Base-by-base conservation (phyloP, 2,329 filamentous ascomycete species). In the Lachnum nothofagi region DNA sequence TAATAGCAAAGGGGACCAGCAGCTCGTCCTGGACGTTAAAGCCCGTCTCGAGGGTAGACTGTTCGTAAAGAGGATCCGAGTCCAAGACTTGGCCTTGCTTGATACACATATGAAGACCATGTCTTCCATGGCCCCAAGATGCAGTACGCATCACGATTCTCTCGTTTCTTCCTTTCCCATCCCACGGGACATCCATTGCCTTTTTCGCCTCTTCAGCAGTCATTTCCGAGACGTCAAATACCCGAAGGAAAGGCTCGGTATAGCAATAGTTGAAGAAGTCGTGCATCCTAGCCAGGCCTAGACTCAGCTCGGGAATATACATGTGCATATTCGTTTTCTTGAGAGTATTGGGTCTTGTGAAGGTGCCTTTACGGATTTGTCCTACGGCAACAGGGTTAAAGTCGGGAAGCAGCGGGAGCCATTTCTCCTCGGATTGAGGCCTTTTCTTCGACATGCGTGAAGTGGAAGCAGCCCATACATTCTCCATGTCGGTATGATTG, bases 191-290 rank as follows among this genome's bases (percentile, higher is more conserved):
- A n/a, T 43, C 16, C 16, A 39, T 4, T 6, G 41, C n/a, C 3
- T 29, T 23, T 33, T 38, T 20, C 29, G 8, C n/a, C 14, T 23
- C 7, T 2, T 43, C 19, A 8, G 33, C 24, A 4, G 41, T 20
- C 5, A 38, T 8, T 10, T 20, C 44, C 5, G 6, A 3, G 9
- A 24, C 37, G 16, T 42, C 38, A 23, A 49, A 49, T 14, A 51
- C 49, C 8, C 49, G 41, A 2, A 56, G 48, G 42, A 56, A 57
- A 5, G 56, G 56, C 20, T 56, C 52, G 4, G 44, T 29, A 1
- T 48, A 10, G 31, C 23, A 33, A 14, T 31, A 8, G 10, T 25
- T 5, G 10, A 51, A 4, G 35, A 56, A 56, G 3, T 12, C 4
- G 3, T 42, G 10, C 46, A 56, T 52, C 6, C 50, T 46, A 9